phyloP scores from a whole-genome alignment of 352 stramenopile genomes.

The Pythium rishiriense region DNA sequence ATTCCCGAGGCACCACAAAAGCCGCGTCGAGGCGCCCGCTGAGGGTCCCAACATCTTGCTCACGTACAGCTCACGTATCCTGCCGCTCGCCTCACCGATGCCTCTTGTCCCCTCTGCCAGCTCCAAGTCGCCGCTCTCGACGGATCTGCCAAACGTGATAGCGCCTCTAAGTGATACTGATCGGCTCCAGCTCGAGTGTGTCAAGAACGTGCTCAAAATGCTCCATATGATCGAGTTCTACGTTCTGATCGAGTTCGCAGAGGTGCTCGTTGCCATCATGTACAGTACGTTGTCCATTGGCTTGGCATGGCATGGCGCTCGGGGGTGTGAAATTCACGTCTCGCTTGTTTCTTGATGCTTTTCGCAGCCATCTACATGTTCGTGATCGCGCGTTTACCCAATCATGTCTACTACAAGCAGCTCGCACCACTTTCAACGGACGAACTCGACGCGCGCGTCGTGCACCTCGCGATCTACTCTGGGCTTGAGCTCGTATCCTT shows the following conservation, averaged over 20 bases:
- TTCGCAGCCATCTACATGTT: constrained; percentile 15
- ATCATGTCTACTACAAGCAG: constrained; percentile 34
- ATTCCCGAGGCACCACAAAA: not conserved
- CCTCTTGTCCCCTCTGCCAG: not conserved
- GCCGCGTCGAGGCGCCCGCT: no score
- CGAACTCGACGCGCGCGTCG: constrained; percentile 9
- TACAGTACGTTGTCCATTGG: constrained; percentile 2
- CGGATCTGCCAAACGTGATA: not conserved
- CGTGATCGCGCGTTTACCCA: constrained; percentile 30
- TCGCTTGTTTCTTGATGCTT: not conserved
- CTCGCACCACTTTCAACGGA: constrained; percentile 18
- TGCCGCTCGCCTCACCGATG: not conserved
- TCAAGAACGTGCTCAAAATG: constrained; percentile 22
- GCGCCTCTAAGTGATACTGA: not conserved
- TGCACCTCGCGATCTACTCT: not conserved
- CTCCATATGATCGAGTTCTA: constrained; percentile 37
- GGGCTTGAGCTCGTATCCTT: constrained; percentile 8
- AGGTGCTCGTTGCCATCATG: constrained; percentile 24
- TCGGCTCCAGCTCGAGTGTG: constrained; percentile 8
- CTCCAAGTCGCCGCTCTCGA: not conserved
- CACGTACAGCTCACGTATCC: not conserved
- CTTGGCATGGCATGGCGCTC: no score
- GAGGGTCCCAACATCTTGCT: not conserved
- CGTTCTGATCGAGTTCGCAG: constrained; percentile 29
- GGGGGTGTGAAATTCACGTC: not conserved